A percentile compares a stretch with the other conserved stretches of the same genome.
phyloP scores from a whole-genome alignment of 2,329 filamentous ascomycete species.

The Plenodomus lindquistii region DNA sequence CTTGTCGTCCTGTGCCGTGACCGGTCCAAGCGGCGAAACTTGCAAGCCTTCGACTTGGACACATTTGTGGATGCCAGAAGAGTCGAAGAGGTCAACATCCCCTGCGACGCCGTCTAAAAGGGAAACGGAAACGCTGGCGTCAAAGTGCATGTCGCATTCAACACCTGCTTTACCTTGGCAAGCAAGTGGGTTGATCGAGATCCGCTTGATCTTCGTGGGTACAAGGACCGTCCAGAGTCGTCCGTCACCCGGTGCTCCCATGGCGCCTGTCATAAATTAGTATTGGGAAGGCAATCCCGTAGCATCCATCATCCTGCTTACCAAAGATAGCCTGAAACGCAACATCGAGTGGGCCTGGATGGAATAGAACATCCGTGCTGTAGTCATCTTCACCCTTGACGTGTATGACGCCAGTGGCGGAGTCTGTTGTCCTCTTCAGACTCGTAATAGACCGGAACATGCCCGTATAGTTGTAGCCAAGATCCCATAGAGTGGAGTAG shows the following conservation, averaged over 20 bases:
- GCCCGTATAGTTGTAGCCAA: not conserved
- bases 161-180: not conserved
- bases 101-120: not conserved
- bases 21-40: slow-evolving; percentile 2
- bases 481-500: not conserved
- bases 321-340: slow-evolving; percentile 37
- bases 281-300: too few species aligned
- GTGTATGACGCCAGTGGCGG: not conserved
- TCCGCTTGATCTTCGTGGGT: slow-evolving; percentile 16
- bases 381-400: not conserved
- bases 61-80: not conserved
- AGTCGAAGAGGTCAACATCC: not conserved
- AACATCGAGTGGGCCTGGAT: slow-evolving; percentile 18
- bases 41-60: not conserved
- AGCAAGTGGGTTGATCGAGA: slow-evolving; percentile 21
- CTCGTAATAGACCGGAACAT: not conserved
- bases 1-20: slow-evolving; percentile 3
- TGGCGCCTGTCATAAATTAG: too few species aligned
- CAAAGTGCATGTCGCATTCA: not conserved
- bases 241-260: slow-evolving; percentile 33
- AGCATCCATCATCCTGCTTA: too few species aligned
- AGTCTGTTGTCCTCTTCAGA: not conserved
- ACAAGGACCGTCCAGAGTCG: slow-evolving; percentile 11
- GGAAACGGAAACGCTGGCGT: not conserved
- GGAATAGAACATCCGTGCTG: not conserved